Conservation (phyloP, 2,329 filamentous ascomycete species). For the Raffaelea arxii region DNA sequence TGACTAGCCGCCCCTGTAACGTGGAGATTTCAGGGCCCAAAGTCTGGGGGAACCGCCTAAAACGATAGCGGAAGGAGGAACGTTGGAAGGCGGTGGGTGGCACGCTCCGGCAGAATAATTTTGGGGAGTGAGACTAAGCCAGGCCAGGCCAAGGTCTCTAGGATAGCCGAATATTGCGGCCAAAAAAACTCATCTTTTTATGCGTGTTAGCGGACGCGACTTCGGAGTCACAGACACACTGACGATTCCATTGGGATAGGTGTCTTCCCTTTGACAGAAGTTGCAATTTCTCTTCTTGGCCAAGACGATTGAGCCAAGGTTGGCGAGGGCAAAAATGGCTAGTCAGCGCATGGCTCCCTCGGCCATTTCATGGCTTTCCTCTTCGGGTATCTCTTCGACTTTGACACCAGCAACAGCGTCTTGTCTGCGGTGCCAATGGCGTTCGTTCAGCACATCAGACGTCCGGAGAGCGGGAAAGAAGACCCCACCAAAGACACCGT, state of each 20-base stretch:
- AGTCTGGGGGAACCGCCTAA: neutral
- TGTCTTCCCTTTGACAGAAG: no score
- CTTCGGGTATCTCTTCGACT: no score
- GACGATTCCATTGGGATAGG: no score
- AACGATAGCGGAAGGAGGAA: neutral
- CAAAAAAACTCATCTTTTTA: no score
- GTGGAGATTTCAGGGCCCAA: neutral
- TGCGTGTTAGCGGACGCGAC: no score
- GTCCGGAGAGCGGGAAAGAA: conserved; percentile 13
- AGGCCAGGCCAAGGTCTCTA: neutral
- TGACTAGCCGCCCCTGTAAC: conserved; percentile 12
- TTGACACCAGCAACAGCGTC: conserved; percentile 8
- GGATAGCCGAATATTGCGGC: no score
- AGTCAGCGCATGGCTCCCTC: neutral
- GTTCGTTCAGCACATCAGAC: conserved; percentile 5
- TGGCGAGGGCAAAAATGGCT: no score
- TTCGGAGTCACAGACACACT: no score
- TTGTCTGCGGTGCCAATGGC: conserved; percentile 43
- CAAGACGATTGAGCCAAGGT: no score
- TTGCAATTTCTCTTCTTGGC: no score
- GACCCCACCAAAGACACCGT: conserved; percentile 5
- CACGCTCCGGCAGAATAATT: neutral
- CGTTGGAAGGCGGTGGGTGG: neutral
- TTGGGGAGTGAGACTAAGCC: neutral
- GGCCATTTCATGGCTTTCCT: neutral